These are phyloP conservation scores for Cadophora sp. DNA, from an alignment of 2,329 filamentous ascomycete species.

Conservation along the genomic window DNA sequence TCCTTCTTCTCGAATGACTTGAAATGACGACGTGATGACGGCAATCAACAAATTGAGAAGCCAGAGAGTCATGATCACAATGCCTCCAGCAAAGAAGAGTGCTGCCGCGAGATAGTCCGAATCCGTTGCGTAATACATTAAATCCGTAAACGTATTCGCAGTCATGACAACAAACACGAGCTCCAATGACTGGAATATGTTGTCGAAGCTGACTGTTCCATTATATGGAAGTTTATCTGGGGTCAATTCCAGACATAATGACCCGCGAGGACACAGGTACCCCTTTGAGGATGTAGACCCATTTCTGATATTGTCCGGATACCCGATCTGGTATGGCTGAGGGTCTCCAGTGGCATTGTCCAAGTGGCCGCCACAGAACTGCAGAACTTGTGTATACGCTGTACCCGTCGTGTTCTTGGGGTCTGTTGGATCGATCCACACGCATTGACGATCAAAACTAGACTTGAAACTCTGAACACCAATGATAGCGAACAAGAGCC, in stretches of 20 bases:
- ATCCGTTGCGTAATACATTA: conserved; percentile 92
- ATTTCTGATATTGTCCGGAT: conserved; percentile 51
- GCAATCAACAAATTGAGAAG: conserved; percentile 93
- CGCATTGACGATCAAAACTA: conserved; percentile 77
- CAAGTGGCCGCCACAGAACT: conserved; percentile 88
- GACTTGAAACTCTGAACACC: conserved; percentile 96
- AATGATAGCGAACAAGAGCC: conserved; percentile 95
- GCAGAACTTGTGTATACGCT: conserved; percentile 67
- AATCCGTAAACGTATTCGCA: conserved; percentile 92
- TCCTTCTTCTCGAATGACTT: conserved; percentile 96
- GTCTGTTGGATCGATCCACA: conserved; percentile 73
- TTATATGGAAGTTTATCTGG: conserved; percentile 72
- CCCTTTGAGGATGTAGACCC: conserved; percentile 73
- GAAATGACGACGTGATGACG: conserved; percentile 97
- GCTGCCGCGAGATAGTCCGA: conserved; percentile 90
- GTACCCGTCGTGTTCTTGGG: conserved; percentile 55
- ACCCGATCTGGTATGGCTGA: conserved; percentile 70
- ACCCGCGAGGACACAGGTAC: conserved; percentile 84
- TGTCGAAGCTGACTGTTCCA: conserved; percentile 91
- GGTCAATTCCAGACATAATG: conserved; percentile 77
- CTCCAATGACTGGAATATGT: conserved; percentile 89
- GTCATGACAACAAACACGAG: conserved; percentile 98
- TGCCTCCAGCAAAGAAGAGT: conserved; percentile 75
- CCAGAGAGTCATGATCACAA: conserved; percentile 95
- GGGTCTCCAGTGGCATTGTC: conserved; percentile 61